Base-by-base conservation (phyloP, 2,329 filamentous ascomycete species). In the Zymoseptoria passerinii region DNA sequence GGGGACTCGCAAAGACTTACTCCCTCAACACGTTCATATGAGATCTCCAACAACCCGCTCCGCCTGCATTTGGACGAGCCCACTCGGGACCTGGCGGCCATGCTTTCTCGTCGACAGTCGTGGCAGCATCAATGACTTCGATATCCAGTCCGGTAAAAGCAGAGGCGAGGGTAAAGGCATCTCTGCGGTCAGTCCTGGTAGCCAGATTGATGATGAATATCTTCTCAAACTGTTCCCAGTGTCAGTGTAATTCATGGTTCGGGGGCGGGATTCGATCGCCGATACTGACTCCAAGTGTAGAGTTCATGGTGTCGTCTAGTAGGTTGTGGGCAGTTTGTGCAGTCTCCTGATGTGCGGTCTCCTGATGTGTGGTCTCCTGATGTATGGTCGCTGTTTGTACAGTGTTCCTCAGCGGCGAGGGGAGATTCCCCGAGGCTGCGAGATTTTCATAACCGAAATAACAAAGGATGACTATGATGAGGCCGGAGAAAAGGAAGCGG, bases 181-280 rank as follows among this genome's bases (percentile, higher is more conserved):
- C 78, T 52, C 77, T 74, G 7, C 79, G 75, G 60, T 83, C 81
- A 27, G 74, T 77, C 4, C 80, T 71, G n/a, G 73, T 72, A 1
- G 79, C 77, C 10, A 82, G 72, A 52, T 78, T 79, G 49, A 83
- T 75, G 23, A 79, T 78, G 59, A 81, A 74, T 16, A 82, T 77
- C 52, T 78, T 73, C 28, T 78, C 71, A 59, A 83, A 82, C 79
- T 65, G 23, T 50, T 16, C 10, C 23, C 5, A n/a, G 19, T 13
- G 51, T 50, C 49, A 50, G 49, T 8, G n/a, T 18, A 16, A 10
- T 16, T 50, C 16, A n/a, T 18, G 4, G 1, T 10, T 1, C 10
- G 2, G 8, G 10, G 23, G 23, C 4, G 23, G 23, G 23, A 4
- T 2, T 4, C 5, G 0, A 10, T 20, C 16, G 8, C 4, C 3